Conservation (phyloP, 257 asterid genomes). For the Nyctanthes arbortristis region DNA sequence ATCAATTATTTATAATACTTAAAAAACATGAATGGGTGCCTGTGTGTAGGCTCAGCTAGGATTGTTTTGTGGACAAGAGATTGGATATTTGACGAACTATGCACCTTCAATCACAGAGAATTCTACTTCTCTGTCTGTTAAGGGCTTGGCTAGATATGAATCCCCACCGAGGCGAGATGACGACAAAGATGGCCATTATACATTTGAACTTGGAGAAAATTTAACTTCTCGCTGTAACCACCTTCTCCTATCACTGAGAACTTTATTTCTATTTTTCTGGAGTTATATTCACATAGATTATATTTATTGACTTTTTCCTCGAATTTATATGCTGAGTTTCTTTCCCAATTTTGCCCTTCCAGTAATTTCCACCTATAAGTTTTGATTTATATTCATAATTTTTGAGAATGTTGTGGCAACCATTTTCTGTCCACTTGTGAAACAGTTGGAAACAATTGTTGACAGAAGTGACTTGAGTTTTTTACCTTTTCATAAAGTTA, state of each 20-base stretch:
- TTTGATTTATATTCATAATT: neutral
- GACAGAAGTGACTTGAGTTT: too few species aligned
- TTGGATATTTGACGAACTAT: constrained; percentile 79
- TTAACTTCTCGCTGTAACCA: constrained; percentile 94
- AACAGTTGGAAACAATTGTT: too few species aligned
- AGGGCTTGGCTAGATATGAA: constrained; percentile 70
- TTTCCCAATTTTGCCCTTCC: neutral
- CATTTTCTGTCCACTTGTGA: too few species aligned
- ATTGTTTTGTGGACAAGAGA: constrained; percentile 82
- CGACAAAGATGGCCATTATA: constrained; percentile 97
- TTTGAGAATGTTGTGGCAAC: too few species aligned
- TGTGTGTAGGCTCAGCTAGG: constrained; percentile 99
- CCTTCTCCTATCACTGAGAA: constrained; percentile 45
- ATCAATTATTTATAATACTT: constrained; percentile 37
- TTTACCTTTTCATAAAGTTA: too few species aligned
- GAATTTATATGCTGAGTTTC: neutral
- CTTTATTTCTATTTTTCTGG: constrained; percentile 24
- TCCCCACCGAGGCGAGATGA: constrained; percentile 92
- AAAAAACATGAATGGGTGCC: constrained; percentile 65
- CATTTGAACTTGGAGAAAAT: constrained; percentile 96
- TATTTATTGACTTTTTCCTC: neutral
- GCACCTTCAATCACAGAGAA: constrained; percentile 66
- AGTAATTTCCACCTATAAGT: neutral
- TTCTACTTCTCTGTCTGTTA: constrained; percentile 56
- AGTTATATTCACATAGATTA: neutral